Percentiles rank a stretch among this genome's conserved stretches.
phyloP scores from a whole-genome alignment of 345 rosid genomes.

The Citrus medica region DNA sequence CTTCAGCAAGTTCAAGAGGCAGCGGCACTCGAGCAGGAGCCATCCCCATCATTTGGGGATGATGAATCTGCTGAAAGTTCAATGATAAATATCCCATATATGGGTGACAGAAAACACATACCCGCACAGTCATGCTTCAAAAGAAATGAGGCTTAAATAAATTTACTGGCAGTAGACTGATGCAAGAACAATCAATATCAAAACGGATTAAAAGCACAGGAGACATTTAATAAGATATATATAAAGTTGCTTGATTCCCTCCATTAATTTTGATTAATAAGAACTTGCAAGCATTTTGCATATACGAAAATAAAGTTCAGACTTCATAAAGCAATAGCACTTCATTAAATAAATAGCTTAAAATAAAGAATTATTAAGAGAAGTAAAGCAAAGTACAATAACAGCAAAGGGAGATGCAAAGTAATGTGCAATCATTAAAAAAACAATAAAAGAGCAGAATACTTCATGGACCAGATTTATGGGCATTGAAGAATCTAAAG shows the following conservation, averaged over 20 bases:
- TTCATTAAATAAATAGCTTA: slow-evolving; percentile 9
- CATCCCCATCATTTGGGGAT: slow-evolving; percentile 50
- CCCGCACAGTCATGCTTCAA: not conserved
- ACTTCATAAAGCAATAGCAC: slow-evolving; percentile 13
- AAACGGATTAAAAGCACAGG: slow-evolving; percentile 12
- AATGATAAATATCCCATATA: slow-evolving; percentile 22
- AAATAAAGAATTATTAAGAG: slow-evolving; percentile 14
- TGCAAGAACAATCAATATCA: slow-evolving; percentile 6
- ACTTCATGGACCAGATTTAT: slow-evolving; percentile 3
- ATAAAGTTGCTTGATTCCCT: not conserved
- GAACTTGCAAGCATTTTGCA: slow-evolving; percentile 20
- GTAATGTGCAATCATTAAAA: slow-evolving; percentile 5
- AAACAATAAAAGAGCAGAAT: not conserved
- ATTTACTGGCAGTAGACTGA: slow-evolving; percentile 2
- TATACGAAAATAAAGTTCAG: slow-evolving; percentile 15
- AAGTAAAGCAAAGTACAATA: slow-evolving; percentile 24
- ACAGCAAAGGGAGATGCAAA: slow-evolving; percentile 35
- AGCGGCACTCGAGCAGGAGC: slow-evolving; percentile 58
- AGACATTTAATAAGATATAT: not conserved
- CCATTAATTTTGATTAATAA: not conserved
- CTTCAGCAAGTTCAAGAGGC: slow-evolving; percentile 48
- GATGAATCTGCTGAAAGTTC: slow-evolving; percentile 44
- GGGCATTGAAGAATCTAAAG: slow-evolving; percentile 15
- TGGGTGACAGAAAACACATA: slow-evolving; percentile 16
- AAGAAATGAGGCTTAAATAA: slow-evolving; percentile 8